A percentile compares a stretch with the other conserved stretches of the same genome.
Evolutionary conservation across 2,329 filamentous ascomycete species (phyloP).

Genomic region (Biscogniauxia sp.): DNA sequence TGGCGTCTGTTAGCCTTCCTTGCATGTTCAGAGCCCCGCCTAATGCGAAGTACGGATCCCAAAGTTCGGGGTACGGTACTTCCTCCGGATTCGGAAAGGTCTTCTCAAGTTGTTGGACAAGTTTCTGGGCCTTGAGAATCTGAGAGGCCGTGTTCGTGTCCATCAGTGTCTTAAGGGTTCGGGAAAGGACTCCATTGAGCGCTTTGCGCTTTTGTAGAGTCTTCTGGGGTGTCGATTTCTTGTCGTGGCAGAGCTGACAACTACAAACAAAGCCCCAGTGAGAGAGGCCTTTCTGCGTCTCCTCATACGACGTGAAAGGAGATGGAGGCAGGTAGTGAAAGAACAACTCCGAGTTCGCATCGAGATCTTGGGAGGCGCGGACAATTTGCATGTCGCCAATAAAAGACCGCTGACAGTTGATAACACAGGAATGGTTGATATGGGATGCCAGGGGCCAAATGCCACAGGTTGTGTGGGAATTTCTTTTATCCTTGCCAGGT

Average conservation of each 20-base stretch:
- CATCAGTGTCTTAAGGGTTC: slow-evolving; percentile 1
- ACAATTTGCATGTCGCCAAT: slow-evolving; percentile 55
- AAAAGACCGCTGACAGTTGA: slow-evolving; percentile 46
- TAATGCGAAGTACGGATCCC: slow-evolving; percentile 20
- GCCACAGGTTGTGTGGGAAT: slow-evolving; percentile 33
- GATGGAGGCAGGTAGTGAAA: slow-evolving; percentile 37
- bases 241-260: slow-evolving; percentile 38
- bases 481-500: neutral
- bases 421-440: slow-evolving; percentile 52
- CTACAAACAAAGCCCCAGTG: slow-evolving; percentile 42
- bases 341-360: slow-evolving; percentile 43
- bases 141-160: neutral
- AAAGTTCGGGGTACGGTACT: slow-evolving; percentile 20
- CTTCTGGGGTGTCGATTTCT: slow-evolving; percentile 17
- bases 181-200: slow-evolving; percentile 4
- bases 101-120: slow-evolving; percentile 22
- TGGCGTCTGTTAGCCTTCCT: slow-evolving; percentile 5
- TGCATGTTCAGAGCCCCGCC: slow-evolving; percentile 1
- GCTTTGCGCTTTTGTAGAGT: slow-evolving; percentile 15
- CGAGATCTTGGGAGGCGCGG: slow-evolving; percentile 43
- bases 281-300: slow-evolving; percentile 30
- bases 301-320: slow-evolving; percentile 24
- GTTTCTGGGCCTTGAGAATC: slow-evolving; percentile 4
- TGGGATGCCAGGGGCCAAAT: slow-evolving; percentile 48
- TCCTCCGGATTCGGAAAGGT: slow-evolving; percentile 19